Base-by-base conservation (phyloP, 2,329 filamentous ascomycete species). In the Bipolaris gigantea region DNA sequence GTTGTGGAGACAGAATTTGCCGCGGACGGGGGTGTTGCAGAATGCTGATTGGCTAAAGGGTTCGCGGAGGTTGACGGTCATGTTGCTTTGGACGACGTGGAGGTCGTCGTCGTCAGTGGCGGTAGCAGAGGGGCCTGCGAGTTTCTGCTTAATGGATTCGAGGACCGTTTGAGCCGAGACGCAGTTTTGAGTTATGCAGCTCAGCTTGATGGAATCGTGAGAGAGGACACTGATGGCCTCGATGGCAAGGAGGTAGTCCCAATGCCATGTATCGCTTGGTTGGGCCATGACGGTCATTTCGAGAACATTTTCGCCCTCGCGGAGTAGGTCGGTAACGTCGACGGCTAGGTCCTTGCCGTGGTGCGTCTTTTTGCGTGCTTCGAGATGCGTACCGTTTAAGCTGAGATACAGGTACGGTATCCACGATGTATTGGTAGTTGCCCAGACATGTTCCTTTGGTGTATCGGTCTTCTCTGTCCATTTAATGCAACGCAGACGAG, bases 311-410 rank as follows among this genome's bases (percentile, higher is more conserved):
- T 70, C 66, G 0, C 89, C 90, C 15, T 74, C 61, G 8, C 65
- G 69, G 5, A 95, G 61, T 18, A 83, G 71, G 0, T 70, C 57
- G 2, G 90, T 92, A 21, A 96, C 76, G 61, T 96, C 90, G 5
- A 89, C 77, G 0, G 92, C 87, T 8, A 91, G 73, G 63, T 95
- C 89, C 62, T 87, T 89, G 10, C 86, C 87, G 65, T 92, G 83
- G 57, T 94, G 87, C 1, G 84, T 72, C 63, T 89, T 90, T 25
- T 88, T 83, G 36, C 88, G 83, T 15, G 90, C 70, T 10, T 85
- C 77, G 1, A 83, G 65, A 16, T 60, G 42, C 0, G 74, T 67
- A 0, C 73, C 78, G 62, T 96, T 96, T 56, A 95, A 72, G 15
- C 81, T 79, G 56, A 93, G 79, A 56, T 87, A 90, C 0, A 91